These are phyloP conservation scores for Mychonastes homosphaera DNA, from an alignment of 139 green algal species.

Conservation along the genomic window DNA sequence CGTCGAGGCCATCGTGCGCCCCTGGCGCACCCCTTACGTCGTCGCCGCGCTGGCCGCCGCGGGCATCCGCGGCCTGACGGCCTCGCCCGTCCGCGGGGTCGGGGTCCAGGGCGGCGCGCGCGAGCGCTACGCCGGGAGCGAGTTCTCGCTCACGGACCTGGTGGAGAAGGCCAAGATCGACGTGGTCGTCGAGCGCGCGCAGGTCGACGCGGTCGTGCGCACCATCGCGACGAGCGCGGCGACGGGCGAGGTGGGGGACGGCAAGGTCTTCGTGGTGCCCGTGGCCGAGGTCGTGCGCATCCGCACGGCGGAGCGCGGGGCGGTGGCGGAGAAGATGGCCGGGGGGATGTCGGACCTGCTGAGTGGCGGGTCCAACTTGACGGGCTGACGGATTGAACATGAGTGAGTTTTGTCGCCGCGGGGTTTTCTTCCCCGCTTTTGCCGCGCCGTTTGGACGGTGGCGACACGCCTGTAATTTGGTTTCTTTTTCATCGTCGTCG, in stretches of 20 bases:
- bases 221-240: slow-evolving; percentile 44
- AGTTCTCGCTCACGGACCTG: slow-evolving; percentile 51
- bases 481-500: too few species aligned
- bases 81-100: slow-evolving; percentile 50
- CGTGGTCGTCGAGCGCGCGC: slow-evolving; percentile 47
- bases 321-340: slow-evolving; percentile 60
- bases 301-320: slow-evolving; percentile 65
- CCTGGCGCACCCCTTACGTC: slow-evolving; percentile 62
- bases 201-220: slow-evolving; percentile 63
- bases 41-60: slow-evolving; percentile 39
- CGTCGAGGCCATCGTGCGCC: slow-evolving; percentile 66
- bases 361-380: too few species aligned
- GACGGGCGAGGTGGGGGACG: slow-evolving; percentile 82
- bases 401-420: too few species aligned
- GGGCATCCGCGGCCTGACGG: slow-evolving; percentile 74
- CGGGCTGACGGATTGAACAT: too few species aligned
- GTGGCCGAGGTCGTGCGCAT: slow-evolving; percentile 74
- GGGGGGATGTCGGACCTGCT: slow-evolving; percentile 56
- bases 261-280: slow-evolving; percentile 80
- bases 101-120: slow-evolving; percentile 65
- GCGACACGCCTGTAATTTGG: too few species aligned
- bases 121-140: slow-evolving; percentile 70
- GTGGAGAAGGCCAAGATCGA: slow-evolving; percentile 72
- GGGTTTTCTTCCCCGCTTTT: too few species aligned
- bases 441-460: too few species aligned